Conservation (phyloP, 176 grass and related monocot species). For the Typha latifolia region DNA sequence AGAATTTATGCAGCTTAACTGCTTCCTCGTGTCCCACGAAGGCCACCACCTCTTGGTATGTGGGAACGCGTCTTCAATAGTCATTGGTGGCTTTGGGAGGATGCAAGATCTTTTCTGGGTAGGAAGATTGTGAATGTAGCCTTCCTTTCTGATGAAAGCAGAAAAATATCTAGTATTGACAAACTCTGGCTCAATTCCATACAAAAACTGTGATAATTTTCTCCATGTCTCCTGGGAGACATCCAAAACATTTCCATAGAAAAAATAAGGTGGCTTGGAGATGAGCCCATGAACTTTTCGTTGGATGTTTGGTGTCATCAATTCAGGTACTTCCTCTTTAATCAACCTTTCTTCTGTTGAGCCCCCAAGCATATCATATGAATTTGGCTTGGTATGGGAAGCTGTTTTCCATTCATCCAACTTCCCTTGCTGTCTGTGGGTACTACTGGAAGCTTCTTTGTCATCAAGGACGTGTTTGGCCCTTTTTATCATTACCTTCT, state of each 20-base stretch:
- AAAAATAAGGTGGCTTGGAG: constrained; percentile 51
- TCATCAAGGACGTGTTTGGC: constrained; percentile 10
- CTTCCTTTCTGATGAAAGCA: constrained; percentile 50
- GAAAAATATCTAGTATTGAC: constrained; percentile 57
- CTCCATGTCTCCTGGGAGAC: constrained; percentile 46
- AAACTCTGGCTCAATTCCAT: constrained; percentile 54
- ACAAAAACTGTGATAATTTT: constrained; percentile 50
- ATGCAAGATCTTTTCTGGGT: constrained; percentile 22
- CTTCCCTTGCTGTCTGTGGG: not conserved
- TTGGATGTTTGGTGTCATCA: constrained; percentile 2
- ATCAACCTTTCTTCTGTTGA: constrained; percentile 16
- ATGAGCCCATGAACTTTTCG: constrained; percentile 3
- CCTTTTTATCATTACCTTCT: constrained; percentile 14
- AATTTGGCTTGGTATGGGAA: not conserved
- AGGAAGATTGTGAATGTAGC: constrained; percentile 85
- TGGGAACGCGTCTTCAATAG: constrained; percentile 49
- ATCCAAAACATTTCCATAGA: constrained; percentile 63
- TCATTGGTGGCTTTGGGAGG: constrained; percentile 45
- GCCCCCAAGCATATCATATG: not conserved
- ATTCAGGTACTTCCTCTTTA: constrained; percentile 32
- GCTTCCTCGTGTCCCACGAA: constrained; percentile 59
- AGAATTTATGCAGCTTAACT: constrained; percentile 25
- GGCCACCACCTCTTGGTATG: constrained; percentile 52
- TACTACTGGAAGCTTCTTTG: not conserved
- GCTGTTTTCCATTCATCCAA: constrained; percentile 4